These are phyloP conservation scores for Lactarius indigo DNA, from an alignment of 768 basidiomycete genomes.

Conservation along the genomic window DNA sequence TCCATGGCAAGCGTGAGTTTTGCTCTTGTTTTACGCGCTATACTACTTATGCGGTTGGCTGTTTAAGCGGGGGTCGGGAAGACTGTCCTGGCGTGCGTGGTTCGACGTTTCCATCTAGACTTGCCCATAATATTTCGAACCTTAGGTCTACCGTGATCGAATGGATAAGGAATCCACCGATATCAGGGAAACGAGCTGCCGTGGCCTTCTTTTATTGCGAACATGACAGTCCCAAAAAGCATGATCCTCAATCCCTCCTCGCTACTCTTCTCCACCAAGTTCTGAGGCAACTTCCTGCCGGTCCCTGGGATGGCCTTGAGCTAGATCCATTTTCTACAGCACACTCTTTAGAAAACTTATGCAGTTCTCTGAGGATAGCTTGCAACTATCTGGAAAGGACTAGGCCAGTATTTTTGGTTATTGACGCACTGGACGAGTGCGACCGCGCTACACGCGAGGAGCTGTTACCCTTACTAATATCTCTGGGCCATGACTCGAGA, in stretches of 20 bases:
- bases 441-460: background rate
- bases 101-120: background rate
- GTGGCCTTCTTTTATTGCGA: constrained; percentile 15
- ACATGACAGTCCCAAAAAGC: constrained; percentile 10
- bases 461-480: background rate
- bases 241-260: constrained; percentile 5
- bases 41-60: background rate
- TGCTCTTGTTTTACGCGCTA: background rate
- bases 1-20: constrained; percentile 11
- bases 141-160: constrained; percentile 6
- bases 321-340: background rate
- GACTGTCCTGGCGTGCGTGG: constrained; percentile 9
- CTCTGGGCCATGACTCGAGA: background rate
- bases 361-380: background rate
- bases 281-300: constrained; percentile 3
- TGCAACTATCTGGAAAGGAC: background rate
- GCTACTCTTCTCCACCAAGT: constrained; percentile 12
- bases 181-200: background rate
- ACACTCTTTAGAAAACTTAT: constrained; percentile 5
- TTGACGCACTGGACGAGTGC: constrained; percentile 16
- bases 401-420: background rate
- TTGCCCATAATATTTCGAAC: background rate
- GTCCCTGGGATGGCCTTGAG: background rate
- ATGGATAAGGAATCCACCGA: background rate
- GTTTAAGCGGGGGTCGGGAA: constrained; percentile 9